Evolutionary conservation across 2,329 filamentous ascomycete genomes (phyloP).

Genomic region (Leptodontidium sp.): DNA sequence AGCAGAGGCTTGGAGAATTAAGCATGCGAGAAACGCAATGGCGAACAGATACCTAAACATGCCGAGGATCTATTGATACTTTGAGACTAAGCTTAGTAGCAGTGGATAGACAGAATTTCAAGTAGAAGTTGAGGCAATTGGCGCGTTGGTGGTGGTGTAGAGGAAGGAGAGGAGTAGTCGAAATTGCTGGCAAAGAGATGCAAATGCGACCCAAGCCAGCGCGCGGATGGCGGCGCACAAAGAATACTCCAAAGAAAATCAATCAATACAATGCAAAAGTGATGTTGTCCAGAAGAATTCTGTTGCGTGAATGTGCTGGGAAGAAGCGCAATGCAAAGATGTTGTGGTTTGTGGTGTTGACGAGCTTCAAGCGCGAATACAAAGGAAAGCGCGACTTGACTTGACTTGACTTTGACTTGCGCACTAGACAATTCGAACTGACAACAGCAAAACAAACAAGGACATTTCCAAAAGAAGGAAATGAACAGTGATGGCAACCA

Average conservation of each 20-base stretch:
- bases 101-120: neutral
- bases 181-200: neutral
- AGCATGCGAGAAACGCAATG: slow-evolving; percentile 28
- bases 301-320: neutral
- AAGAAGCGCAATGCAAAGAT: neutral
- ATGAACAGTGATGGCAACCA: neutral
- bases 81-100: neutral
- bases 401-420: neutral
- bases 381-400: neutral
- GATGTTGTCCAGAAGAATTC: neutral
- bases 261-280: slow-evolving; percentile 13
- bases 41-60: slow-evolving; percentile 33
- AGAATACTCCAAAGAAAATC: slow-evolving; percentile 16
- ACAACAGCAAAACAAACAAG: neutral
- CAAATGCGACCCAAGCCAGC: neutral
- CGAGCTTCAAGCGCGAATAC: neutral
- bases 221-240: neutral
- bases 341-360: neutral
- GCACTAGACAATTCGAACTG: neutral
- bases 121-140: neutral
- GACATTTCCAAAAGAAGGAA: neutral
- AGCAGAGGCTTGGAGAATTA: slow-evolving; percentile 25
- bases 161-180: neutral
- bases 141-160: neutral
- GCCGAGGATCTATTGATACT: slow-evolving; percentile 12